A percentile compares a stretch with the other conserved stretches of the same genome.
Conservation (phyloP, 805 yeast genomes). For the Huiozyma naganishii region DNA sequence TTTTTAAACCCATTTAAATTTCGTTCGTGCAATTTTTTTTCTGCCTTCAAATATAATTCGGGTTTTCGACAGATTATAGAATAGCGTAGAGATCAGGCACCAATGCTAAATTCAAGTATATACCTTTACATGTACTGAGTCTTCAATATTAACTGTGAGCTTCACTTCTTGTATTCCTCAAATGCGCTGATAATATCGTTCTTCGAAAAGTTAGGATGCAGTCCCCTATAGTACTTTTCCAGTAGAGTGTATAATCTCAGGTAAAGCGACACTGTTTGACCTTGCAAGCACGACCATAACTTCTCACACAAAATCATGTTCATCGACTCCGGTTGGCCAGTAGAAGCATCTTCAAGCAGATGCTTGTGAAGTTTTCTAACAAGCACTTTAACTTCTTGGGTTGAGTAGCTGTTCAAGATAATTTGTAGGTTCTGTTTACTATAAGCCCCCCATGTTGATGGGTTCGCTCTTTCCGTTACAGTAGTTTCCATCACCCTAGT, state of each 20-base stretch:
- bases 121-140: too few species aligned
- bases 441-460: conserved; percentile 49
- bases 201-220: conserved; percentile 39
- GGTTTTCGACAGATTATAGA: too few species aligned
- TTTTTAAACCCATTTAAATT: too few species aligned
- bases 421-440: conserved; percentile 48
- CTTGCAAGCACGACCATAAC: conserved; percentile 63
- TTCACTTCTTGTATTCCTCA: conserved; percentile 20
- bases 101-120: too few species aligned
- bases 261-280: conserved; percentile 47
- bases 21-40: too few species aligned
- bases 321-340: conserved; percentile 14
- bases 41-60: too few species aligned
- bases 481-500: conserved; percentile 33
- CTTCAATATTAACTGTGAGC: too few species aligned
- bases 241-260: conserved; percentile 44
- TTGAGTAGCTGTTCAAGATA: conserved; percentile 45
- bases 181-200: conserved; percentile 50
- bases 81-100: too few species aligned
- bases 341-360: conserved; percentile 43
- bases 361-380: conserved; percentile 45
- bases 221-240: conserved; percentile 44
- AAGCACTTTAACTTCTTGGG: conserved; percentile 44
- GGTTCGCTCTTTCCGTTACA: conserved; percentile 10
- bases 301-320: conserved; percentile 41